phyloP scores from a whole-genome alignment of 345 rosid genomes.

The rapeseed (Brassica napus) region Da-Ae NC_063450.1:48348001-48348500 shows the following conservation, averaged over 20 bases:
- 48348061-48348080: slow-evolving; percentile 56
- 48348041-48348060: slow-evolving; percentile 55
- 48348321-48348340: slow-evolving; percentile 61
- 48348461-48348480: slow-evolving; percentile 62
- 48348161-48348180: slow-evolving; percentile 44
- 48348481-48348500: slow-evolving; percentile 64
- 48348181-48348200: slow-evolving; percentile 64
- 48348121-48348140: slow-evolving; percentile 51
- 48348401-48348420: slow-evolving; percentile 61
- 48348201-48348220: slow-evolving; percentile 58
- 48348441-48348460: slow-evolving; percentile 66
- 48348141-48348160: slow-evolving; percentile 57
- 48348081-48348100: slow-evolving; percentile 54
- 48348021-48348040: slow-evolving; percentile 59
- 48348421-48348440: slow-evolving; percentile 67
- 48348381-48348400: slow-evolving; percentile 69
- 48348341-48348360: slow-evolving; percentile 65
- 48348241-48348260: slow-evolving; percentile 62
- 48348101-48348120: slow-evolving; percentile 52
- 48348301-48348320: slow-evolving; percentile 59
- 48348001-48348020: slow-evolving; percentile 40
- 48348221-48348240: slow-evolving; percentile 51
- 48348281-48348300: slow-evolving; percentile 47
- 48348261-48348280: slow-evolving; percentile 49
- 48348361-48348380: slow-evolving; percentile 68